Base-by-base conservation (phyloP, 2,329 filamentous ascomycete genomes). In the Colletotrichum tamarilloi region DNA sequence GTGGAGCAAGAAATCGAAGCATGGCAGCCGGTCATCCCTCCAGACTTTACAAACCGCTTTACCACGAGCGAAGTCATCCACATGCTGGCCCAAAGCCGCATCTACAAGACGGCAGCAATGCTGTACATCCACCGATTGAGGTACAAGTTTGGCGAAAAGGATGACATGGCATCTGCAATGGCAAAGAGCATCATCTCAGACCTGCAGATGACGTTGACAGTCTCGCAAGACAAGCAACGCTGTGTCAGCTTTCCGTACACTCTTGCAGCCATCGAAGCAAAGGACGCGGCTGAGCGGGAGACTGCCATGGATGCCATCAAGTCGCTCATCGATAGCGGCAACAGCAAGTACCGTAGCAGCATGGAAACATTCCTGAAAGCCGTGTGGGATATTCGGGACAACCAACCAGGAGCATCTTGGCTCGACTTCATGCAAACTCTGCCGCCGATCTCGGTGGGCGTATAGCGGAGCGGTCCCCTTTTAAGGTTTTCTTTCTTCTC, bases 61-160 rank as follows among this genome's bases (percentile, higher is more conserved):
- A 75, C 75, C 4, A 56, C 77, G 0, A 57, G 62, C 11, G 79
- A 80, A 32, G 72, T 79, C 2, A 71, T 77, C 0, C 79, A 79
- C 59, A 80, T 81, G 78, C 70, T 79, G 55, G 79, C 78, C 14
- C 79, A 81, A 30, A 76, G 75, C 1, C 76, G 78, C 22, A 76
- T 77, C 14, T 75, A 78, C 68, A 77, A 75, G 4, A 62, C 75
- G 4, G 76, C 76, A 1, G 75, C 73, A 7, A 69, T 79, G 5
- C 74, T 81, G 7, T 67, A 80, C 8, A 63, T 78, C 0, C 77
- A 79, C 53, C 72, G 78, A 1, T 68, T 81, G 3, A 72, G 75
- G 12, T 66, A 75, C 65, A 72, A 73, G 0, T 80, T 77, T 64
- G 72, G 77, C 32, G 22, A 70, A 1, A 73, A 75, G 30, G 75